Conservation (phyloP, 2,329 filamentous ascomycete genomes). For the Diaporthe nobilis region DNA sequence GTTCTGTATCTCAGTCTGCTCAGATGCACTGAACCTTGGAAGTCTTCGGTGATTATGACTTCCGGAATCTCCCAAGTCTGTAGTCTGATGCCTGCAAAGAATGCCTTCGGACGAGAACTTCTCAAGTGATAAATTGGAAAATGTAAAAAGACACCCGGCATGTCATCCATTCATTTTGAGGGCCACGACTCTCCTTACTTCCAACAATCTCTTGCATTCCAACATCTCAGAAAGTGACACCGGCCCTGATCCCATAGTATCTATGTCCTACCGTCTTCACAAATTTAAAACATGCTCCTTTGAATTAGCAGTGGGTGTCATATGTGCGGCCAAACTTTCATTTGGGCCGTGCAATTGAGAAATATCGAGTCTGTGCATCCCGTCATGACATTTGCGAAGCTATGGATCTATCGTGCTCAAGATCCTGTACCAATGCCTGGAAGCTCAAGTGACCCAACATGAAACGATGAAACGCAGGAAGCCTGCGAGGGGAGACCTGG, state of each 20-base stretch:
- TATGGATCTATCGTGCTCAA: background rate
- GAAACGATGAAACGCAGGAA: too few relatives aligned
- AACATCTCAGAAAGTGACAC: too few relatives aligned
- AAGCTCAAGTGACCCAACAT: background rate
- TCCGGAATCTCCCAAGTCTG: background rate
- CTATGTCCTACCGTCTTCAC: too few relatives aligned
- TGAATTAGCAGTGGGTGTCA: background rate
- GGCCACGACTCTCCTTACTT: too few relatives aligned
- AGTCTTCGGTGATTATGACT: background rate
- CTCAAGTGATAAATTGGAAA: background rate
- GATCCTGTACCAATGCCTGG: background rate
- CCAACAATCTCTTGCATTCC: too few relatives aligned
- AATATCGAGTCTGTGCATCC: background rate
- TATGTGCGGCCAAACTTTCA: accelerated
- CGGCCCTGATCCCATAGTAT: too few relatives aligned
- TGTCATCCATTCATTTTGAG: too few relatives aligned
- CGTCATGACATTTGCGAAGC: background rate
- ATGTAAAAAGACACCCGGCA: too few relatives aligned
- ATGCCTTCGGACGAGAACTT: background rate
- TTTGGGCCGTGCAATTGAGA: background rate
- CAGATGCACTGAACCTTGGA: background rate
- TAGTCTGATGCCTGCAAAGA: background rate
- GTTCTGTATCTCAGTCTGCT: too few relatives aligned
- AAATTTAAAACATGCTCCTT: background rate
- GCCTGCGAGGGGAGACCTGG: background rate